Base-by-base conservation (phyloP, 257 asterid species). In the Lycium barbarum region DNA sequence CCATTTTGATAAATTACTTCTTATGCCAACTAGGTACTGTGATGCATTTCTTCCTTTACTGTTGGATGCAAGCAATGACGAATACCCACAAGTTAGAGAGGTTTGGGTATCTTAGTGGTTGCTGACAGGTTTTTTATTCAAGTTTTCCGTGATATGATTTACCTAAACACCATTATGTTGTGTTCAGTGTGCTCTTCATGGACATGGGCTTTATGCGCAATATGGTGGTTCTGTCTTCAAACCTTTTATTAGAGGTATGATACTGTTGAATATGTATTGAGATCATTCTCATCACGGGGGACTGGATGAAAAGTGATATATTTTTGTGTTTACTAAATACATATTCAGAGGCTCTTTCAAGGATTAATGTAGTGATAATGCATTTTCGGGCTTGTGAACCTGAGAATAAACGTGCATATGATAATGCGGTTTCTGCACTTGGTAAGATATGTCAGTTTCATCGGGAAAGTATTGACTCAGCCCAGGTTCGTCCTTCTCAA, bases 41-140 rank as follows among this genome's bases (percentile, higher is more conserved):
- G 98, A 94, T 79, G 91, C 97, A 4, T 85, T 94, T 90, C 96
- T 97, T 83, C 99, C 99, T 74, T 97, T 97, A 86, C 97, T 97
- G 84, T 89, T 97, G 93, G 98, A 97, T 88, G 99, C 99, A 49
- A 95, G 98, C 92, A 95, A 92, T 86, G 99, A 97, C 53, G 99
- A 94, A 80, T 93, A 90, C 86, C 85, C 99, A 7, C 99, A 97
- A 82, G 96, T 97, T 87, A 91, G 98, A 84, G 99, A 97, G 99
- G 99, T 97, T 84, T 49, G 90, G 36, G 54, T 35, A 26, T 76
- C 6, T 76, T 14, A 13, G 6, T 76, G 13, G 45, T 26, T 26
- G 33, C 33, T 53, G 26, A 63, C 53, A 53, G 82, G 47, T 26
- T 26, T 51, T 26, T 15, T 63, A 22, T n/a, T 20, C 82, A 26